Percentiles rank a stretch among this genome's conserved stretches.
These are phyloP conservation scores for Fusarium torulosum DNA, from an alignment of 2,329 filamentous ascomycete genomes.

Conservation along the genomic window DNA sequence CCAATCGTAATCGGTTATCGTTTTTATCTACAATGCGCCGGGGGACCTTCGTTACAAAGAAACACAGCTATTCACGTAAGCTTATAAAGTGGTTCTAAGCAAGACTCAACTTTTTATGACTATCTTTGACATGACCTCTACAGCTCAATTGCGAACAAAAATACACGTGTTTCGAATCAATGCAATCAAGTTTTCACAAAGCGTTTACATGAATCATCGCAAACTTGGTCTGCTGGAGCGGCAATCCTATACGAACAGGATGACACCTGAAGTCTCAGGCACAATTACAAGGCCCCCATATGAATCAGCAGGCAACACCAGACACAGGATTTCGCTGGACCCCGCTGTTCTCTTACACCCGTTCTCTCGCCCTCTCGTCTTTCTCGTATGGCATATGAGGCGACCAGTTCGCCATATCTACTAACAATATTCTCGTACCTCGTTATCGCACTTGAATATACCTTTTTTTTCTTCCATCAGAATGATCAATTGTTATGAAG, in stretches of 20 bases:
- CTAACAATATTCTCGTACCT: background rate
- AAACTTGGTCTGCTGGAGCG: background rate
- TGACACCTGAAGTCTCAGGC: slow-evolving; percentile 32
- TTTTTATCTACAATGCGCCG: no score
- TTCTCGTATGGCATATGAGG: slow-evolving; percentile 2
- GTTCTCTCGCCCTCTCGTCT: background rate
- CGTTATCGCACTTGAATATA: background rate
- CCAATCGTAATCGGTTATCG: background rate
- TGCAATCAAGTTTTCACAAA: background rate
- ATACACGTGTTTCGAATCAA: background rate
- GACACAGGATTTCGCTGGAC: background rate
- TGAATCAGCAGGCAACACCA: slow-evolving; percentile 16
- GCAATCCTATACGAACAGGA: background rate
- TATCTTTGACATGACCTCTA: background rate
- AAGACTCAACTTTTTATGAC: no score
- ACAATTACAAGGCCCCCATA: slow-evolving; percentile 9
- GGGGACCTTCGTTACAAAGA: background rate
- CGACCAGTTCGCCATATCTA: slow-evolving; percentile 10
- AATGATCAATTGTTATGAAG: background rate
- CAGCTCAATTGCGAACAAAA: no score
- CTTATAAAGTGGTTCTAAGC: background rate
- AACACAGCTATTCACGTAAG: background rate
- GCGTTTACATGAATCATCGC: background rate
- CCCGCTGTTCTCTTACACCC: background rate
- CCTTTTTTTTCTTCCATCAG: accelerated